A percentile compares a stretch with the other conserved stretches of the same genome.
phyloP scores from a whole-genome alignment of 768 basidiomycete species.

The Suillus weaverae region DNA sequence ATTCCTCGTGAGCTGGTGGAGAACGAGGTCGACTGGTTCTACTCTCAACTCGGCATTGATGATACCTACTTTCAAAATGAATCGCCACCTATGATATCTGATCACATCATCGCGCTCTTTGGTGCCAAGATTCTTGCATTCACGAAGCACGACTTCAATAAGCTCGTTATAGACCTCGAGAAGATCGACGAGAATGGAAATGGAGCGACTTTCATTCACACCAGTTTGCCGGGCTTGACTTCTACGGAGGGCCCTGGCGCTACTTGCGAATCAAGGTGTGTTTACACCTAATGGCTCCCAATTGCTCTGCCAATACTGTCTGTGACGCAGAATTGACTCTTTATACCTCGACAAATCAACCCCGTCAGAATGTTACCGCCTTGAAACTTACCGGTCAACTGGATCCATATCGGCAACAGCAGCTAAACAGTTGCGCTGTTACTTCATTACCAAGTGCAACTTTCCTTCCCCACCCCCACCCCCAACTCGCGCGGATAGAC shows the following conservation, averaged over 20 bases:
- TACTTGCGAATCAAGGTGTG: conserved; percentile 78
- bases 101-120: conserved; percentile 92
- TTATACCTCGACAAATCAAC: conserved; percentile 84
- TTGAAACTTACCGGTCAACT: conserved; percentile 92
- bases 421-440: conserved; percentile 93
- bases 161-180: conserved; percentile 95
- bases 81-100: conserved; percentile 61
- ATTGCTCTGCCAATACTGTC: conserved; percentile 9
- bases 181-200: conserved; percentile 78
- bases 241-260: conserved; percentile 85
- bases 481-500: conserved; percentile 48
- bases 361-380: conserved; percentile 77
- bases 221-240: conserved; percentile 80
- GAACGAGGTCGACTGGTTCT: conserved; percentile 97
- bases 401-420: conserved; percentile 87
- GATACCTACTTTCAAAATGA: conserved; percentile 91
- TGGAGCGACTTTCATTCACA: conserved; percentile 96
- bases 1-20: conserved; percentile 85
- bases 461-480: conserved; percentile 58
- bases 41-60: conserved; percentile 84
- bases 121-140: conserved; percentile 93
- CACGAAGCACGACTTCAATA: conserved; percentile 88
- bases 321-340: conserved; percentile 72
- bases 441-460: conserved; percentile 88
- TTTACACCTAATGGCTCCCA: neutral